These are phyloP conservation scores for Moesziomyces antarcticus DNA, from an alignment of 1,284 basidiomycete genomes.

Conservation along the genomic window DNA sequence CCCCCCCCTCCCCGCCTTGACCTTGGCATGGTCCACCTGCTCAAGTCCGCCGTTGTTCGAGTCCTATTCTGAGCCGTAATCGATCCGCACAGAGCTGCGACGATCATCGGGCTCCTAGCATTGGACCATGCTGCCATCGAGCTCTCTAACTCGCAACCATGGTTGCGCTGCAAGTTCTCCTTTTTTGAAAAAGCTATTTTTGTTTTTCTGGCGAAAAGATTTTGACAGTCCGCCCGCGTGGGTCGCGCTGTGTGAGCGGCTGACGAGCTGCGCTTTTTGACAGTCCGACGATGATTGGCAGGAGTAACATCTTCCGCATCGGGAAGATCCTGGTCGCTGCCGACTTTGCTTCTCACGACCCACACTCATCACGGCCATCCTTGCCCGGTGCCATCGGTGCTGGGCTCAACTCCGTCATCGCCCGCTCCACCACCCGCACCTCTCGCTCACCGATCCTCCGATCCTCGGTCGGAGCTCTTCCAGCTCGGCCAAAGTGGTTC, in stretches of 20 bases:
- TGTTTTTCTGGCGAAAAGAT: neutral
- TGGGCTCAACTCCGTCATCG: neutral
- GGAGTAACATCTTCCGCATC: conserved; percentile 39
- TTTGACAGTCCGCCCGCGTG: conserved; percentile 10
- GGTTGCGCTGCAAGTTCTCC: too few relatives aligned
- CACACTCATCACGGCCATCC: neutral
- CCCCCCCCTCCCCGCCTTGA: too few relatives aligned
- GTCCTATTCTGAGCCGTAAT: too few relatives aligned
- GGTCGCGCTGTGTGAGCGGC: conserved; percentile 4
- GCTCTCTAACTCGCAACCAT: too few relatives aligned
- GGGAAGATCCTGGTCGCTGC: conserved; percentile 5
- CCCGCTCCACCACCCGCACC: neutral
- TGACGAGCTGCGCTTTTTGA: conserved; percentile 25
- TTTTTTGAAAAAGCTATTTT: too few relatives aligned
- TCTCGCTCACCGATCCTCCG: too few relatives aligned
- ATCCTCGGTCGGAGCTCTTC: conserved; percentile 1
- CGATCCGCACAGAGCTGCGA: too few relatives aligned
- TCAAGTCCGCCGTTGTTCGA: too few relatives aligned
- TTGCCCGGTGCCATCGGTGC: neutral
- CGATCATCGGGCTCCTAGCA: too few relatives aligned
- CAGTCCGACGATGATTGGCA: conserved; percentile 28
- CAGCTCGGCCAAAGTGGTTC: too few relatives aligned
- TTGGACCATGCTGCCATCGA: too few relatives aligned
- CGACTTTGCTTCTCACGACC: neutral
- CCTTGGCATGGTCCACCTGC: too few relatives aligned